phyloP scores from a whole-genome alignment of 495 filamentous ascomycete genomes.

The Penicillium roqueforti region DNA sequence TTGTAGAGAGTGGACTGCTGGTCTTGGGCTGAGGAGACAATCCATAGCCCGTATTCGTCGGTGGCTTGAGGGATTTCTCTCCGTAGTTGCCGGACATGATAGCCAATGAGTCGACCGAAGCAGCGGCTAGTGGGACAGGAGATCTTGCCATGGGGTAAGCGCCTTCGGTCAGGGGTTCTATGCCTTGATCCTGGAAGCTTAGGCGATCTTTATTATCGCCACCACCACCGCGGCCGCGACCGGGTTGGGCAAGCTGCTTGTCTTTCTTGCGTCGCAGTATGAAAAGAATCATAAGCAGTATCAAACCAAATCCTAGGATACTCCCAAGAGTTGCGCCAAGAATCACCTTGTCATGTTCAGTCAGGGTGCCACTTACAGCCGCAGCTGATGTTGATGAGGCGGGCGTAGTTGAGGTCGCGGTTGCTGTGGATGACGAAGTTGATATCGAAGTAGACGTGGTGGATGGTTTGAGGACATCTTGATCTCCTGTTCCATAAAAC shows the following conservation, averaged over 20 bases:
- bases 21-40: slow-evolving; percentile 17
- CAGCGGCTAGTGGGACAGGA: slow-evolving; percentile 39
- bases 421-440: slow-evolving; percentile 35
- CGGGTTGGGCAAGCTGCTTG: slow-evolving; percentile 50
- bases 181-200: slow-evolving; percentile 62
- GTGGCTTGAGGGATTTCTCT: slow-evolving; percentile 35
- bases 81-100: slow-evolving; percentile 42
- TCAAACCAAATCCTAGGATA: slow-evolving; percentile 63
- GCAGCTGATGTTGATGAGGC: slow-evolving; percentile 35
- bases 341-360: slow-evolving; percentile 50
- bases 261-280: slow-evolving; percentile 60
- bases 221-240: slow-evolving; percentile 46
- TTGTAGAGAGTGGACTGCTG: slow-evolving; percentile 31
- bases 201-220: slow-evolving; percentile 54
- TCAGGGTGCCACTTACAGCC: slow-evolving; percentile 25
- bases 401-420: slow-evolving; percentile 27
- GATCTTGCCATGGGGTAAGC: slow-evolving; percentile 43
- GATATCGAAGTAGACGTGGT: slow-evolving; percentile 37
- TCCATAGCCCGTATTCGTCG: slow-evolving; percentile 23
- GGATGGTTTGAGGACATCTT: slow-evolving; percentile 35
- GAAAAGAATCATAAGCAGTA: slow-evolving; percentile 66
- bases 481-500: slow-evolving; percentile 49
- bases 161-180: slow-evolving; percentile 45
- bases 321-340: slow-evolving; percentile 77
- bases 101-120: slow-evolving; percentile 44